These are phyloP conservation scores for Detonula confervacea DNA, from an alignment of 352 stramenopile species.

Conservation along the genomic window DNA sequence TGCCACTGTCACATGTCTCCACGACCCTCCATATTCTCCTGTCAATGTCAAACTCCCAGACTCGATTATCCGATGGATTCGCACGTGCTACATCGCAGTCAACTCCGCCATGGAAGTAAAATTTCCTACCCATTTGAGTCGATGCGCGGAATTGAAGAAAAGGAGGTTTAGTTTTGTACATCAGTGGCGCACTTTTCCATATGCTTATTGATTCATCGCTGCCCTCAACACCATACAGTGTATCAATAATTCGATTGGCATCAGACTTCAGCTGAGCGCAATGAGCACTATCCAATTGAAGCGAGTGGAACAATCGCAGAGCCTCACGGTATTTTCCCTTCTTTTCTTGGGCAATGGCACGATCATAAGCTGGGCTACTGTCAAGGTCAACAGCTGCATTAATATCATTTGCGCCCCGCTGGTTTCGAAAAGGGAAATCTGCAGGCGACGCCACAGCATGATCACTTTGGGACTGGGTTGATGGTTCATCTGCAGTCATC, in stretches of 20 bases:
- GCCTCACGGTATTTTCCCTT: slow-evolving; percentile 14
- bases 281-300: background rate
- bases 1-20: slow-evolving; percentile 10
- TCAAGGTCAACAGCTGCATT: no score
- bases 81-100: slow-evolving; percentile 1
- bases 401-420: no score
- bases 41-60: slow-evolving; percentile 26
- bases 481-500: no score
- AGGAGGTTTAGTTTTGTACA: slow-evolving; percentile 9
- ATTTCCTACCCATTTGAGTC: slow-evolving; percentile 8
- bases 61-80: background rate
- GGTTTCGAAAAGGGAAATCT: no score
- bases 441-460: no score
- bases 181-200: slow-evolving; percentile 11
- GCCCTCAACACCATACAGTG: slow-evolving; percentile 24
- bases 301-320: background rate
- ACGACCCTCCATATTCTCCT: slow-evolving; percentile 14
- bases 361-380: no score
- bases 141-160: slow-evolving; percentile 4
- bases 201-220: slow-evolving; percentile 13
- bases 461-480: no score
- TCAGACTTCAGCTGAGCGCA: background rate
- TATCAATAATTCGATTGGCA: slow-evolving; percentile 13
- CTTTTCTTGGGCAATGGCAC: no score
- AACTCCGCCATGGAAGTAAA: slow-evolving; percentile 30